Evolutionary conservation across 345 rosid species (phyloP).

Genomic region (Carallia pectinifolia): DNA sequence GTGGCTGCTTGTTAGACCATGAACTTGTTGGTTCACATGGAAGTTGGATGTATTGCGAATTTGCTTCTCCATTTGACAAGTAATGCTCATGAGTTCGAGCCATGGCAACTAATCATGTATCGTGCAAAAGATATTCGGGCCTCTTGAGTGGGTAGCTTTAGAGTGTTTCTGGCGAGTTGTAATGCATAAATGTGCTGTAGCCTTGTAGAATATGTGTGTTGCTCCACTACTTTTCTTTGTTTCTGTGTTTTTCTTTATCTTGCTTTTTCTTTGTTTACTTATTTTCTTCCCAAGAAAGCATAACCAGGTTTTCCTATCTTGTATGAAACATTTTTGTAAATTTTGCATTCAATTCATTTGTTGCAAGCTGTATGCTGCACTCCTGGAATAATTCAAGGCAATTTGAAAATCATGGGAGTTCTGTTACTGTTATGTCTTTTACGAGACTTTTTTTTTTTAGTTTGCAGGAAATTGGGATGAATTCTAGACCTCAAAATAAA

Average conservation of each 20-base stretch:
- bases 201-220: slow-evolving; percentile 6
- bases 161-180: too few species aligned
- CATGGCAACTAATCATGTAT: neutral
- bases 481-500: too few species aligned
- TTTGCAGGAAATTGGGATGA: too few species aligned
- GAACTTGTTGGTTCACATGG: neutral
- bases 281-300: neutral
- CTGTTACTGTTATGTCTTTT: neutral
- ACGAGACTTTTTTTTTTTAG: too few species aligned
- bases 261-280: neutral
- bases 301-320: slow-evolving; percentile 6
- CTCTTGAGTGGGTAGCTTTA: slow-evolving; percentile 3
- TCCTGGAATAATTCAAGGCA: neutral
- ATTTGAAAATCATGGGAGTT: neutral
- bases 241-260: slow-evolving; percentile 21
- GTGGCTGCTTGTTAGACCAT: slow-evolving; percentile 7
- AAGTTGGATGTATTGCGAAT: neutral
- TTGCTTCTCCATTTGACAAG: neutral
- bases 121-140: neutral
- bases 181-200: too few species aligned
- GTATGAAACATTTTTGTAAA: slow-evolving; percentile 12
- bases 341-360: slow-evolving; percentile 27
- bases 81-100: neutral
- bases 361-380: slow-evolving; percentile 15
- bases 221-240: neutral